phyloP scores from a whole-genome alignment of 495 filamentous ascomycete species.

The Tuber melanosporum region DNA sequence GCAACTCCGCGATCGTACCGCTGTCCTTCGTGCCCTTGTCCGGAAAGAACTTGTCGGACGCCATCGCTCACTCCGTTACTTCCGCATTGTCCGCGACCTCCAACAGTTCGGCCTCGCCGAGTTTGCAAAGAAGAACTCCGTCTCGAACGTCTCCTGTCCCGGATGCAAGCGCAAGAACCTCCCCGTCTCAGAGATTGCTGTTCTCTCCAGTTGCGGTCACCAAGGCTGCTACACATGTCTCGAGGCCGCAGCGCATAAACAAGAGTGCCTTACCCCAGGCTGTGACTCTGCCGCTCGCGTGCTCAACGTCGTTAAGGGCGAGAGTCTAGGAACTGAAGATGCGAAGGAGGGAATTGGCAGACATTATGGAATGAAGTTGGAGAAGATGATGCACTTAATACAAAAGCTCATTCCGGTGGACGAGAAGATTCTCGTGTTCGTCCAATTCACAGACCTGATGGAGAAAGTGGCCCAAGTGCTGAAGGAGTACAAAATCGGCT shows the following conservation, averaged over 20 bases:
- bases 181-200: constrained; percentile 38
- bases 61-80: constrained; percentile 41
- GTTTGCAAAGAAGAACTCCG: constrained; percentile 30
- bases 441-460: constrained; percentile 49
- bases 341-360: constrained; percentile 32
- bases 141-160: constrained; percentile 40
- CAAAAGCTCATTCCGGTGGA: constrained; percentile 42
- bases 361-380: constrained; percentile 48
- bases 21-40: constrained; percentile 33
- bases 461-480: constrained; percentile 40
- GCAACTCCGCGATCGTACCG: constrained; percentile 37
- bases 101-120: constrained; percentile 37
- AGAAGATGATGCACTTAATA: constrained; percentile 48
- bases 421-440: constrained; percentile 52
- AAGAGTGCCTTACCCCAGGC: constrained; percentile 35
- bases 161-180: constrained; percentile 37
- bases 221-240: constrained; percentile 47
- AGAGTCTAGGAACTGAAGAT: constrained; percentile 42
- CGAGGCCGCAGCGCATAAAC: constrained; percentile 27
- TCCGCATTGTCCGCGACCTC: constrained; percentile 39
- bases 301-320: constrained; percentile 44
- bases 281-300: constrained; percentile 36
- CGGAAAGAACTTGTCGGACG: constrained; percentile 40
- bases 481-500: constrained; percentile 28
- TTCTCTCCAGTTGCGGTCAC: constrained; percentile 53